Base-by-base conservation (phyloP, 768 basidiomycete species). In the Tricholoma sp. region DNA sequence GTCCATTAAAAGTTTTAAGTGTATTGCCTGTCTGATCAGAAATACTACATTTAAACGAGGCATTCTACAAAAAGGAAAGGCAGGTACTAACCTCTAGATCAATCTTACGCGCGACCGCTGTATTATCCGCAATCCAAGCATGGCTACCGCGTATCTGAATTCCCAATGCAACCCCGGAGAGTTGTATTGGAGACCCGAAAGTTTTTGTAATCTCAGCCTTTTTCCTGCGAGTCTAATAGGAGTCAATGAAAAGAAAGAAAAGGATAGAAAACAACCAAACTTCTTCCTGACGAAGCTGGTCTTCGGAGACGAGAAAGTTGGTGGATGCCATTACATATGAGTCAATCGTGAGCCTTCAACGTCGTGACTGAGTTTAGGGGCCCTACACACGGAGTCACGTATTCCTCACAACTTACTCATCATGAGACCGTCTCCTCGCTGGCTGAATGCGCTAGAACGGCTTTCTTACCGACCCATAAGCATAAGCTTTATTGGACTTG, bases 91-190 rank as follows among this genome's bases (percentile, higher is more conserved):
- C 96, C 79, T 91, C 81, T 16, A 98, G 71, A 65, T 92, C 84
- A 39, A 94, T 67, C 65, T 86, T 86, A 59, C 87, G 80, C 14
- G 85, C 80, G 5, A 86, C 78, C 55, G 85, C 83, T 0, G 91
- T 88, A 65, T 88, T 95, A 68, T 94, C 95, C 21, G 90, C 94
- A 46, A 92, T 85, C 91, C 91, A 98, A 0, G 84, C 92, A 19
- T 81, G 71, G 37, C 82, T 78, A 4, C 79, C 87, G 34, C 78
- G 73, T 46, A 97, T 71, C 22, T 83, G 73, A 5, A 97, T 75
- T 21, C 79, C 83, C 35, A 98, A 72, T 3, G 93, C 84, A 65
- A 88, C 93, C 27, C 88, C 88, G 6, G 77, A 65, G 34, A 97
- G 79, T 54, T 84, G 76, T 57, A 98, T 86, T 2, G 96, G 94